phyloP scores from a whole-genome alignment of 495 filamentous ascomycete genomes.

The Tuber aestivum region DNA sequence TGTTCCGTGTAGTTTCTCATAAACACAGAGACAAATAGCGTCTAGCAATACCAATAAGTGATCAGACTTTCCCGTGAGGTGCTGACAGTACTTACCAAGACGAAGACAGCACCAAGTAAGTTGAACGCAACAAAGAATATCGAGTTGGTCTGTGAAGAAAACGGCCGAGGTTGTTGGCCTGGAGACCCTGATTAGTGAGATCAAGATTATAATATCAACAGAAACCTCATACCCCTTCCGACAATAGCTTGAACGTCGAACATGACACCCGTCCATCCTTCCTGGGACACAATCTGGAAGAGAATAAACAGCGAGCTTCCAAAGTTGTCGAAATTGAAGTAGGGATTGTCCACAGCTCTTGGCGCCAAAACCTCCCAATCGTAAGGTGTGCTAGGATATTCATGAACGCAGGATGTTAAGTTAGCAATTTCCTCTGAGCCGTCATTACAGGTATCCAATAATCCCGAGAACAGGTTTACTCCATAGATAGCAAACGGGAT shows the following conservation, averaged over 20 bases:
- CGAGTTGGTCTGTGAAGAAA: slow-evolving; percentile 72
- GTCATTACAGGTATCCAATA: slow-evolving; percentile 79
- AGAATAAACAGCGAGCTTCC: slow-evolving; percentile 86
- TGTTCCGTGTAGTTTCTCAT: slow-evolving; percentile 99
- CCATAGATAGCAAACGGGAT: slow-evolving; percentile 96
- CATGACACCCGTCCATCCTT: slow-evolving; percentile 94
- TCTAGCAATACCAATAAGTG: slow-evolving; percentile 44
- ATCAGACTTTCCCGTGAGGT: neutral
- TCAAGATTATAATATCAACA: neutral
- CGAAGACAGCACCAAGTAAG: slow-evolving; percentile 91
- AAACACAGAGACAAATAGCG: slow-evolving; percentile 96
- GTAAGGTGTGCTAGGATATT: slow-evolving; percentile 70
- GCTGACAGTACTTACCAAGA: slow-evolving; percentile 50
- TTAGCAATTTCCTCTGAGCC: slow-evolving; percentile 48
- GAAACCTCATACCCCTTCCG: slow-evolving; percentile 50
- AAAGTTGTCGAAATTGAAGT: slow-evolving; percentile 92
- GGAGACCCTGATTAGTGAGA: slow-evolving; percentile 1
- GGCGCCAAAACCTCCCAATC: slow-evolving; percentile 80
- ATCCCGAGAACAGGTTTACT: slow-evolving; percentile 83
- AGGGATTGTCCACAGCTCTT: slow-evolving; percentile 70
- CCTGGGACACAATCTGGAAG: slow-evolving; percentile 98
- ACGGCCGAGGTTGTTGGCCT: slow-evolving; percentile 59
- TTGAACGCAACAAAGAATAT: slow-evolving; percentile 97
- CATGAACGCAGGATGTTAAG: slow-evolving; percentile 71
- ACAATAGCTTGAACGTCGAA: slow-evolving; percentile 74